Conservation (phyloP, 352 stramenopile genomes). For the Pythium guiyangense region DNA sequence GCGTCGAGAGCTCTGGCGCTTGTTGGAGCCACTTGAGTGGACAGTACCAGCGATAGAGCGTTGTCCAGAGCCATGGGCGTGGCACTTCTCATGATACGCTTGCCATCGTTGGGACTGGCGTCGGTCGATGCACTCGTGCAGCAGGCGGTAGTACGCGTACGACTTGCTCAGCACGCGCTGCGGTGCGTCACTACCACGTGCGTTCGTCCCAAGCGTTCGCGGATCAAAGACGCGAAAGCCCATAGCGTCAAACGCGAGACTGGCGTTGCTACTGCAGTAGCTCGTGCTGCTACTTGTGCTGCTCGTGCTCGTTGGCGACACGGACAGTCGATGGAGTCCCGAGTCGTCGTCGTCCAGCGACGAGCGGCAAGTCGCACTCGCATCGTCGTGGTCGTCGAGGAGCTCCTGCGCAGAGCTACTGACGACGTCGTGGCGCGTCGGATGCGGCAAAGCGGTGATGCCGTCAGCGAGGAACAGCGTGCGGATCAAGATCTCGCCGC, state of each 20-base stretch:
- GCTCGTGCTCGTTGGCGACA: background rate
- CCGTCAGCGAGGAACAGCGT: slow-evolving; percentile 61
- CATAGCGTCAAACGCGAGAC: slow-evolving; percentile 33
- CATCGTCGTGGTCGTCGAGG: slow-evolving; percentile 16
- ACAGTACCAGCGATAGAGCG: background rate
- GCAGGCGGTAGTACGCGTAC: slow-evolving; percentile 46
- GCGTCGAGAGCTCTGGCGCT: background rate
- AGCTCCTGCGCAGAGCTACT: slow-evolving; percentile 41
- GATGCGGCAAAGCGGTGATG: slow-evolving; percentile 37
- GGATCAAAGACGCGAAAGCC: slow-evolving; percentile 50
- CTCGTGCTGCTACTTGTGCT: background rate
- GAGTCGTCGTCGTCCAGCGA: background rate
- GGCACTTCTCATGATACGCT: slow-evolving; percentile 7
- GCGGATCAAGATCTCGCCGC: slow-evolving; percentile 38
- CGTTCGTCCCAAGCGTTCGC: slow-evolving; percentile 9
- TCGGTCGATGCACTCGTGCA: slow-evolving; percentile 29
- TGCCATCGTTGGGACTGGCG: slow-evolving; percentile 39
- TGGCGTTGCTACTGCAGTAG: background rate
- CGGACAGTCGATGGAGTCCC: background rate
- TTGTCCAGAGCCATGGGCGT: background rate
- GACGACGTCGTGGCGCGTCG: slow-evolving; percentile 20
- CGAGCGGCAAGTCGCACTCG: slow-evolving; percentile 1
- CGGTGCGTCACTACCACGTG: slow-evolving; percentile 5
- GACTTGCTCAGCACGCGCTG: slow-evolving; percentile 12
- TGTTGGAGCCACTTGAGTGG: background rate